Evolutionary conservation across 2,329 filamentous ascomycete genomes (phyloP), one percentile per base, ranked within the genome.

Genomic region (Aspergillus carbonarius): DNA sequence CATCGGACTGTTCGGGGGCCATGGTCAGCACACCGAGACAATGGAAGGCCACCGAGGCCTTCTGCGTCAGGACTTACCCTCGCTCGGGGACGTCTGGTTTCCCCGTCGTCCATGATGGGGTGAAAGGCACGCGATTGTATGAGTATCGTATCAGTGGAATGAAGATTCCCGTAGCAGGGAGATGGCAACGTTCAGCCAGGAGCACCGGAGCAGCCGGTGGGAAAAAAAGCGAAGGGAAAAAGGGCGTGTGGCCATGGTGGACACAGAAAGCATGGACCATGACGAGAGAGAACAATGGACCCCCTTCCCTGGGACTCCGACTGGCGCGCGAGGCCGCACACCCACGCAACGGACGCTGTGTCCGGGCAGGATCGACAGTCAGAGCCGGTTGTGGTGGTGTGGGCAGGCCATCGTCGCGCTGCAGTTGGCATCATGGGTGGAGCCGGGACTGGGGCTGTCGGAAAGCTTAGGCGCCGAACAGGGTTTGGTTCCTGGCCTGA

Each of bases 21-120:
- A 4, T 15, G 5, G 12, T 50, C 58, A 50, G 39, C 30, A 46
- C 15, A 32, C 7, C 7, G 30, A 2, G 30, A 10, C 30, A 9
- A 1, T 32, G 9, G 7, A 32, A 32, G 9, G 30, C 7, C 1
- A 6, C 25, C 3, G 25, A 27, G 25, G 25, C n/a, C n/a, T n/a
- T n/a, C n/a, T n/a, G n/a, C n/a, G n/a, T n/a, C n/a, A n/a, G n/a
- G 30, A 60, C 63, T 57, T 40, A 66, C 64, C 34, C 55, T 63
- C 13, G 57, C 58, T 32, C 60, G 49, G 2, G 60, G 44, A n/a
- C 57, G 57, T 46, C 59, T 18, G 30, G 40, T 3, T 9, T 48
- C 44, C 12, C 42, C 7, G 42, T 48, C 44, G 8, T 48, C 27
- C 44, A 30, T 48, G 1, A 3, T 48, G 15, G n/a, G 25, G 27